Percentiles rank a stretch among this genome's conserved stretches.
Evolutionary conservation across 176 grass and related monocot species (phyloP).

Genomic region (Themeda triandra): DNA sequence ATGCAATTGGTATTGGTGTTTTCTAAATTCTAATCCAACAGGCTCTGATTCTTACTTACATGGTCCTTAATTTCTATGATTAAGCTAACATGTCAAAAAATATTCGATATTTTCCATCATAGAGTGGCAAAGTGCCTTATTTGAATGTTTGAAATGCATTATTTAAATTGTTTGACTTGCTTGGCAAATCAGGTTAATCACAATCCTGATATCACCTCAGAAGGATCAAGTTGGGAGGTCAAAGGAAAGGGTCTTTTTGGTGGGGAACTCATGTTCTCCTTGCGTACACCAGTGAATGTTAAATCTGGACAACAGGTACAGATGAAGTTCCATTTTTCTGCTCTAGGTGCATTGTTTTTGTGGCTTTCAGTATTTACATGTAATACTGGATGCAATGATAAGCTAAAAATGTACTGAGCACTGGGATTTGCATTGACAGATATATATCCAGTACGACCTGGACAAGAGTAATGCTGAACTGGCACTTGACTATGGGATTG

Average conservation of each 20-base stretch:
- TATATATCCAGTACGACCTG: conserved; percentile 82
- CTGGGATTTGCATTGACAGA: conserved; percentile 39
- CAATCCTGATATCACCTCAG: conserved; percentile 45
- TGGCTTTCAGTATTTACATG: not conserved
- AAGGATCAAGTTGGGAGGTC: conserved; percentile 85
- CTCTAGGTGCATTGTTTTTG: not conserved
- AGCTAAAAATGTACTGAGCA: not conserved
- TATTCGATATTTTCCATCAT: not conserved
- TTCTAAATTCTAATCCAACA: not conserved
- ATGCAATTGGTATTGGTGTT: not conserved
- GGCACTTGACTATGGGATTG: conserved; percentile 81
- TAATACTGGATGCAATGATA: conserved; percentile 3
- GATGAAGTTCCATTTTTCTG: not conserved
- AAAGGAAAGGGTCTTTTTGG: conserved; percentile 87
- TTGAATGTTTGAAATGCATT: not conserved
- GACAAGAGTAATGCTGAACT: conserved; percentile 92
- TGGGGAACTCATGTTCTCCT: conserved; percentile 68
- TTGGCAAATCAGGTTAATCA: conserved; percentile 80
- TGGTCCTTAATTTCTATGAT: not conserved
- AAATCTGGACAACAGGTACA: conserved; percentile 83
- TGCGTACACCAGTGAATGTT: conserved; percentile 56
- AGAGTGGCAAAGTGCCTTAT: not conserved
- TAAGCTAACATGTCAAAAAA: not conserved
- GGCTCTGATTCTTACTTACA: not conserved
- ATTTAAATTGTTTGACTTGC: conserved; percentile 7